These are phyloP conservation scores for Amanita subjunquillea DNA, from an alignment of 768 basidiomycete genomes.

Conservation along the genomic window DNA sequence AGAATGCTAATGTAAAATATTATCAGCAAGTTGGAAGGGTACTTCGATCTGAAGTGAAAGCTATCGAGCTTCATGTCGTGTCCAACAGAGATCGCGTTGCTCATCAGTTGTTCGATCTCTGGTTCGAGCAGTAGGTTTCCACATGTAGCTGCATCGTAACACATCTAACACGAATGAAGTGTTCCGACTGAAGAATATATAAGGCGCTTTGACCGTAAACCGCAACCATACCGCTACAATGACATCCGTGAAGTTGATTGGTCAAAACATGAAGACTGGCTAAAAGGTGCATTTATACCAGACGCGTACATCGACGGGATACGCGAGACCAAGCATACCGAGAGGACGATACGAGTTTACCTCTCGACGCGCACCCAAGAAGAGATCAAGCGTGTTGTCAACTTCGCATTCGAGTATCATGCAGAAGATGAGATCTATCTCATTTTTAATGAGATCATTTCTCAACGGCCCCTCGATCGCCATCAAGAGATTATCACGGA, in stretches of 20 bases:
- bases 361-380: slow-evolving; percentile 18
- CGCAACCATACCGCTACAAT: slow-evolving; percentile 29
- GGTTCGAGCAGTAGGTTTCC: slow-evolving; percentile 51
- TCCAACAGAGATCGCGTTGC: slow-evolving; percentile 59
- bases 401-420: slow-evolving; percentile 36
- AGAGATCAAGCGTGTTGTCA: slow-evolving; percentile 23
- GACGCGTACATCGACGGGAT: background rate
- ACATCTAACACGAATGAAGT: slow-evolving; percentile 14
- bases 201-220: slow-evolving; percentile 35
- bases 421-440: slow-evolving; percentile 45
- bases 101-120: slow-evolving; percentile 58
- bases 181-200: slow-evolving; percentile 37
- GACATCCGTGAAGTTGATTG: slow-evolving; percentile 31
- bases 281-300: slow-evolving; percentile 20
- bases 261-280: slow-evolving; percentile 20
- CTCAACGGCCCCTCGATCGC: slow-evolving; percentile 14
- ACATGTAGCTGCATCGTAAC: background rate
- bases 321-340: slow-evolving; percentile 14
- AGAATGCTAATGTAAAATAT: background rate
- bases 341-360: slow-evolving; percentile 15
- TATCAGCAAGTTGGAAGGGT: slow-evolving; percentile 52
- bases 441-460: slow-evolving; percentile 32
- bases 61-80: slow-evolving; percentile 58
- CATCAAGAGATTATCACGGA: slow-evolving; percentile 16
- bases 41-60: slow-evolving; percentile 36